A percentile compares a stretch with the other conserved stretches of the same genome.
Conservation (phyloP, 495 filamentous ascomycete species). For the Cercophora scortea region DNA sequence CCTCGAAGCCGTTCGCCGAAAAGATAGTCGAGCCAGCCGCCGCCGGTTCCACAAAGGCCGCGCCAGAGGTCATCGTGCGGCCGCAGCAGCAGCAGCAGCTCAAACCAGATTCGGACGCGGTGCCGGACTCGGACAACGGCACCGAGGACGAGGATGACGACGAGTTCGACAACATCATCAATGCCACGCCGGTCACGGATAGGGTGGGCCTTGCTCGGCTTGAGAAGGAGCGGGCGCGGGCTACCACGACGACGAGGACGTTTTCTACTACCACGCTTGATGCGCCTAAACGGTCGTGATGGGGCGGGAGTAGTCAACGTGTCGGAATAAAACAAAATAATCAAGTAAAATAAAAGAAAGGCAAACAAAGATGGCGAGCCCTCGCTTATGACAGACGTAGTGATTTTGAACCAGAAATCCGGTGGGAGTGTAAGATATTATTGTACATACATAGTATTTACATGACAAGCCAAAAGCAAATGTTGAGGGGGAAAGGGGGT, state of each 20-base stretch:
- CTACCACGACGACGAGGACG: constrained; percentile 17
- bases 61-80: constrained; percentile 49
- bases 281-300: constrained; percentile 23
- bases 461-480: no score
- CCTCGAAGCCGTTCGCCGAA: constrained; percentile 78
- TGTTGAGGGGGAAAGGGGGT: no score
- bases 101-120: constrained; percentile 60
- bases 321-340: not conserved
- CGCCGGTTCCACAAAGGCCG: constrained; percentile 31
- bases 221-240: constrained; percentile 35
- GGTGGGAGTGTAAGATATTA: no score
- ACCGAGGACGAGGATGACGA: constrained; percentile 59
- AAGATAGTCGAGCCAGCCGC: not conserved
- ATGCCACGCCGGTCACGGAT: constrained; percentile 80
- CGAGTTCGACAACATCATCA: constrained; percentile 83
- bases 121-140: constrained; percentile 64
- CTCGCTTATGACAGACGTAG: no score
- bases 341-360: not conserved
- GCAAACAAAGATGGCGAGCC: no score
- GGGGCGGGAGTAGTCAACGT: not conserved
- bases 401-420: no score
- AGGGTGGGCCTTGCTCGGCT: constrained; percentile 52
- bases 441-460: no score
- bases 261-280: constrained; percentile 21
- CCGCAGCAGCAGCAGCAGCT: constrained; percentile 37